Evolutionary conservation across 352 stramenopile species (phyloP).

Genomic region (Thraustochytrium striatum): DNA sequence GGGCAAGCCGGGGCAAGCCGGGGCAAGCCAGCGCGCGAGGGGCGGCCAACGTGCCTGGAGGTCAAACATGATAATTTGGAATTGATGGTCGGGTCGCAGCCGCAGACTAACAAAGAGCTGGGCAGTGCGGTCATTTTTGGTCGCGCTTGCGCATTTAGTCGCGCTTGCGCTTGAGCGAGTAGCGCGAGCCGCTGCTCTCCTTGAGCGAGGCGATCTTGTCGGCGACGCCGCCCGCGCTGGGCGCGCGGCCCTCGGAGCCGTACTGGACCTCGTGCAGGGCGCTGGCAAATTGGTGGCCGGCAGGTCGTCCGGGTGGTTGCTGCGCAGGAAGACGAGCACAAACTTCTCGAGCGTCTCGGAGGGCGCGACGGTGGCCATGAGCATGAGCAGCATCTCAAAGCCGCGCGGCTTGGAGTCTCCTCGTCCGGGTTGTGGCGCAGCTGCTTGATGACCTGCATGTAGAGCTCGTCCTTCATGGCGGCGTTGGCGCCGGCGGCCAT

Average conservation of each 20-base stretch:
- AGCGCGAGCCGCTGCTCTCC: constrained; percentile 9
- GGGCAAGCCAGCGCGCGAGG: no score
- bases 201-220: constrained; percentile 1
- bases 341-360: not conserved
- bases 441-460: constrained; percentile 65
- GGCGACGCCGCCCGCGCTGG: not conserved
- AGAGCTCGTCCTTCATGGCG: constrained; percentile 52
- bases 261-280: constrained; percentile 26
- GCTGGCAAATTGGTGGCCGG: constrained; percentile 22
- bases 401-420: not conserved
- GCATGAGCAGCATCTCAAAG: constrained; percentile 5
- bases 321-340: constrained; percentile 14
- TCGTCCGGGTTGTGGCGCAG: constrained; percentile 1
- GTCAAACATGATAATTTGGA: no score
- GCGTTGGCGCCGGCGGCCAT: not conserved
- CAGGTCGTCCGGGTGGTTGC: not conserved
- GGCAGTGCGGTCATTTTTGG: no score
- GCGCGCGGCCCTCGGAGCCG: not conserved
- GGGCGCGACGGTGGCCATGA: not conserved
- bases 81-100: no score
- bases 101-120: no score
- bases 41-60: no score
- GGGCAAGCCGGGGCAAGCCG: no score
- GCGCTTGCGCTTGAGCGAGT: constrained; percentile 35
- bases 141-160: no score